A percentile compares a stretch with the other conserved stretches of the same genome.
These are phyloP conservation scores for Candida ascalaphidarum DNA, from an alignment of 805 yeast genomes.

Conservation along the genomic window DNA sequence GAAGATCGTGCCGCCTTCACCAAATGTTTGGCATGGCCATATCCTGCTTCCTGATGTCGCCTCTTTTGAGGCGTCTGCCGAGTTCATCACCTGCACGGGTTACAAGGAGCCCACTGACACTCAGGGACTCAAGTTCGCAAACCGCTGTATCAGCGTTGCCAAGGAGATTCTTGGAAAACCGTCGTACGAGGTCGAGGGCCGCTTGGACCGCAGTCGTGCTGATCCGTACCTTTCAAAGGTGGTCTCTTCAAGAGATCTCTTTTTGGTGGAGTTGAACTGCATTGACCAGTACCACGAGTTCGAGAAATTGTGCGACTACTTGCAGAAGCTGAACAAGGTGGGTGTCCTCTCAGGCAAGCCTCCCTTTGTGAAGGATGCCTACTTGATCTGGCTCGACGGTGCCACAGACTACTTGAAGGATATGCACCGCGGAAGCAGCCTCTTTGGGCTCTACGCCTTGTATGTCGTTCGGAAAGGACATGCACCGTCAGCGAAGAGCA, in stretches of 20 bases:
- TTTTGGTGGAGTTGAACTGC: constrained; percentile 35
- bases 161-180: constrained; percentile 18
- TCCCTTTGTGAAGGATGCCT: constrained; percentile 52
- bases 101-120: constrained; percentile 11
- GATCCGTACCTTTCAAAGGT: constrained; percentile 46
- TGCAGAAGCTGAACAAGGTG: constrained; percentile 36
- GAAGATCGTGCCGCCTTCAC: constrained; percentile 9
- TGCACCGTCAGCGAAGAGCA: constrained; percentile 14
- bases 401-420: constrained; percentile 4
- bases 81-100: constrained; percentile 27
- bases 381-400: constrained; percentile 36
- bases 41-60: constrained; percentile 43
- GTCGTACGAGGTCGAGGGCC: constrained; percentile 49
- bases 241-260: constrained; percentile 42
- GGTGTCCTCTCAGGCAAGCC: constrained; percentile 53
- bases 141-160: constrained; percentile 16
- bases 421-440: too few species aligned
- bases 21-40: constrained; percentile 38
- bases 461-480: constrained; percentile 31
- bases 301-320: constrained; percentile 33
- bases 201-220: constrained; percentile 48
- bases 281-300: constrained; percentile 14
- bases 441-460: constrained; percentile 21
- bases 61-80: constrained; percentile 28
- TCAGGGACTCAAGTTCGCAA: constrained; percentile 9